Conservation (phyloP, 352 stramenopile genomes). For the Phytophthora kernoviae region DNA sequence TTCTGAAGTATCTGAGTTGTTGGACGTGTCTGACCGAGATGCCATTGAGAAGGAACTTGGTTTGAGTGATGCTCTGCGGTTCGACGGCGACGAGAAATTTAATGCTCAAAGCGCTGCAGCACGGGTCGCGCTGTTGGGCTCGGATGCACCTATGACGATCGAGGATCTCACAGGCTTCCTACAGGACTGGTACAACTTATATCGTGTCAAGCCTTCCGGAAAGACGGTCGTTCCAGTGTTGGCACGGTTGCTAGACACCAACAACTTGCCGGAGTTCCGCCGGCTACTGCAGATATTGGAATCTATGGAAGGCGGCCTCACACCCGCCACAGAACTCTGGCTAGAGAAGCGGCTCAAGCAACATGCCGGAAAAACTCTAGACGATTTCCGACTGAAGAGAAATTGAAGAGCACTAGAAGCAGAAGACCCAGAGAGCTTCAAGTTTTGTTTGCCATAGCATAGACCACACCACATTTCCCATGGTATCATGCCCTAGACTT, state of each 20-base stretch:
- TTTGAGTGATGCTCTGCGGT: conserved; percentile 36
- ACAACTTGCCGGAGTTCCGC: conserved; percentile 63
- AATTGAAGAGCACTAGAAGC: conserved; percentile 2
- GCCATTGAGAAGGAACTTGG: conserved; percentile 57
- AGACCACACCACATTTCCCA: conserved; percentile 9
- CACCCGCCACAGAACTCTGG: conserved; percentile 70
- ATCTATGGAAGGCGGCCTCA: conserved; percentile 71
- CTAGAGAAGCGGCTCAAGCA: conserved; percentile 69
- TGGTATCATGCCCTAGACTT: conserved; percentile 12
- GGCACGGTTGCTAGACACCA: conserved; percentile 52
- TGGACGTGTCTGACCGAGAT: conserved; percentile 43
- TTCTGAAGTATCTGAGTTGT: conserved; percentile 36
- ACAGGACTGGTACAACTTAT: conserved; percentile 89
- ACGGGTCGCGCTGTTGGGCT: conserved; percentile 34
- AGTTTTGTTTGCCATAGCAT: conserved; percentile 24
- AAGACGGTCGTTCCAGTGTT: conserved; percentile 83
- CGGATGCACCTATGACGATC: conserved; percentile 46
- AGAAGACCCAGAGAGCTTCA: conserved; percentile 8
- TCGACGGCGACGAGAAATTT: conserved; percentile 46
- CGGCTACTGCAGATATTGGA: conserved; percentile 81
- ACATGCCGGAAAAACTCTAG: conserved; percentile 53
- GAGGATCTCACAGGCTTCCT: conserved; percentile 75
- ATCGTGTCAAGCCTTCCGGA: conserved; percentile 60
- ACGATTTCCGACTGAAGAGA: conserved; percentile 56
- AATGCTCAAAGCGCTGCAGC: conserved; percentile 23